Conservation (phyloP, 106 monocot species). For the Dioscorea zingiberensis region DNA sequence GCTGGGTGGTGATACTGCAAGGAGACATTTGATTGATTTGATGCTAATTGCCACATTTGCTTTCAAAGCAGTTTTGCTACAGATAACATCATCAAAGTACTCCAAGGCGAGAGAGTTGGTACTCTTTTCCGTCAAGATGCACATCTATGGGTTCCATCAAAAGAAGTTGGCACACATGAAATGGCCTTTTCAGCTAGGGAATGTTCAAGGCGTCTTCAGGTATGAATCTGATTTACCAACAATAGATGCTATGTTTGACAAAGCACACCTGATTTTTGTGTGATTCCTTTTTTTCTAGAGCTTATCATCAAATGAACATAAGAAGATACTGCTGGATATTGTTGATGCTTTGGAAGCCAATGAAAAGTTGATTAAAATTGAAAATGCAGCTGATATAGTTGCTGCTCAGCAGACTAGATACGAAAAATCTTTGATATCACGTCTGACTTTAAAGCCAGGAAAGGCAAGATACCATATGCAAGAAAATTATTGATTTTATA, state of each 20-base stretch:
- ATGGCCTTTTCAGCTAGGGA: constrained; percentile 97
- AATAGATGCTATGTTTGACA: background rate
- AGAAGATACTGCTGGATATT: constrained; percentile 74
- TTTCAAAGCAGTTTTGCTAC: too few relatives aligned
- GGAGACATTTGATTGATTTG: too few relatives aligned
- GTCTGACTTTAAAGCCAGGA: constrained; percentile 75
- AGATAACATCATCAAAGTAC: constrained; percentile 73
- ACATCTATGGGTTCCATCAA: constrained; percentile 41
- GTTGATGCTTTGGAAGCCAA: constrained; percentile 89
- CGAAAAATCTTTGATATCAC: constrained; percentile 73
- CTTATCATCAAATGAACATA: constrained; percentile 65
- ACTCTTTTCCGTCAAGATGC: constrained; percentile 90
- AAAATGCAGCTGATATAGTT: constrained; percentile 84
- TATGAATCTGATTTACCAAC: constrained; percentile 5
- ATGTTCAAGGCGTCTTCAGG: constrained; percentile 90
- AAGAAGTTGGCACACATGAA: constrained; percentile 59
- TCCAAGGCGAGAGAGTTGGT: constrained; percentile 79
- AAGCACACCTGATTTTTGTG: background rate
- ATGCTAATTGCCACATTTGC: too few relatives aligned
- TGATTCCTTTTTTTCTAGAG: constrained; percentile 22
- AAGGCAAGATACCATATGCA: constrained; percentile 43
- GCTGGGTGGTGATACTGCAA: too few relatives aligned
- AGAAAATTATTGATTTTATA: constrained; percentile 4
- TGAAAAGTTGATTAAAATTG: constrained; percentile 52
- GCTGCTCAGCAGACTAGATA: constrained; percentile 66